phyloP scores from a whole-genome alignment of 1,139 yeast genomes.

The Geotrichum macrosporum region DNA sequence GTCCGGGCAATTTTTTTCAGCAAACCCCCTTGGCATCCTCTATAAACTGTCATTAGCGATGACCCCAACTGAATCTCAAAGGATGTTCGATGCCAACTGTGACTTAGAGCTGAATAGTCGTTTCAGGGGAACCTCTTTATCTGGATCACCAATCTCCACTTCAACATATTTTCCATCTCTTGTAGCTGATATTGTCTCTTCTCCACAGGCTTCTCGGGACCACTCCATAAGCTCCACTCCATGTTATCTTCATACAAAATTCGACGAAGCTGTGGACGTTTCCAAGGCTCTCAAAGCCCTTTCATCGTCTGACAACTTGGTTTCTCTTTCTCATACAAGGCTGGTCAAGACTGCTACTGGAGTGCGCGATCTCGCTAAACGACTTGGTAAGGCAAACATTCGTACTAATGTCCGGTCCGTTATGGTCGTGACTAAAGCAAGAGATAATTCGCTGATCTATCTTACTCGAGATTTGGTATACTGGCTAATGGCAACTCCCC shows the following conservation, averaged over 20 bases:
- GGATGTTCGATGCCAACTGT: too few relatives aligned
- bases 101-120: too few relatives aligned
- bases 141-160: background rate
- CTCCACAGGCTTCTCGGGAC: background rate
- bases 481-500: conserved; percentile 50
- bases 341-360: conserved; percentile 76
- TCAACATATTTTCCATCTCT: background rate
- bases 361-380: conserved; percentile 72
- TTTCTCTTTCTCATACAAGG: conserved; percentile 26
- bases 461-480: conserved; percentile 73
- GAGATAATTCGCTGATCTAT: conserved; percentile 70
- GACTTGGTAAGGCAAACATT: conserved; percentile 67
- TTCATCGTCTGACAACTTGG: conserved; percentile 23
- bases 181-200: background rate
- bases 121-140: too few relatives aligned
- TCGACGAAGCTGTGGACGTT: conserved; percentile 30
- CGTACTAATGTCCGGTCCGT: conserved; percentile 64
- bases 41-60: too few relatives aligned
- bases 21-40: background rate
- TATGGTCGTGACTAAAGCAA: conserved; percentile 81
- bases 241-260: conserved; percentile 27
- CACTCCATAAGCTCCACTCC: conserved; percentile 14
- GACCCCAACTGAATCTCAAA: too few relatives aligned
- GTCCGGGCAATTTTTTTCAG: too few relatives aligned
- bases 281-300: conserved; percentile 26